These are phyloP conservation scores for Mortierella hygrophila DNA, from an alignment of 192 early-diverging fungal species.

Conservation along the genomic window DNA sequence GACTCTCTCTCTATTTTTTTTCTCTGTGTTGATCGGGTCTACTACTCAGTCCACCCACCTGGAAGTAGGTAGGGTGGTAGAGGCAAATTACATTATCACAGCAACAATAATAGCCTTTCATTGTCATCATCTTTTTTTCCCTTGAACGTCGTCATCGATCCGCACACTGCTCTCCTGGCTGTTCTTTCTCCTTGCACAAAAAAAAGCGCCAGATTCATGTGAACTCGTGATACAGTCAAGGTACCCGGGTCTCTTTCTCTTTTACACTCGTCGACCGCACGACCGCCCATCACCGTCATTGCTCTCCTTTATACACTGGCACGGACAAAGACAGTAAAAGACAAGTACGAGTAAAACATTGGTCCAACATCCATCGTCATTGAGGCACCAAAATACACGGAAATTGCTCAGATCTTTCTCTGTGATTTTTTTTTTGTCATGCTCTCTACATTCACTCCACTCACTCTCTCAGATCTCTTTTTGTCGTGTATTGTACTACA, in stretches of 20 bases:
- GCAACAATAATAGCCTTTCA: not conserved
- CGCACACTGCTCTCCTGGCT: not conserved
- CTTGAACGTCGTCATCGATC: conserved; percentile 4
- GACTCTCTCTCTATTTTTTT: no score
- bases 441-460: not conserved
- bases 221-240: not conserved
- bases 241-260: conserved; percentile 1
- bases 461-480: not conserved
- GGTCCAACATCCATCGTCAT: not conserved
- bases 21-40: not conserved
- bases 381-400: not conserved
- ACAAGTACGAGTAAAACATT: conserved; percentile 8
- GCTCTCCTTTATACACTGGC: not conserved
- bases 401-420: conserved; percentile 7
- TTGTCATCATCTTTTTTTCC: not conserved
- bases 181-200: not conserved
- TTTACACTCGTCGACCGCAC: not conserved
- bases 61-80: not conserved
- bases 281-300: not conserved
- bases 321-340: not conserved
- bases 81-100: not conserved
- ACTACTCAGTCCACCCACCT: not conserved
- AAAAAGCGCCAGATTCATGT: not conserved
- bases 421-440: not conserved
- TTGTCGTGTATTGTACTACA: not conserved